These are phyloP conservation scores for Podospora comata DNA, from an alignment of 495 filamentous ascomycete species.

Conservation along the genomic window DNA sequence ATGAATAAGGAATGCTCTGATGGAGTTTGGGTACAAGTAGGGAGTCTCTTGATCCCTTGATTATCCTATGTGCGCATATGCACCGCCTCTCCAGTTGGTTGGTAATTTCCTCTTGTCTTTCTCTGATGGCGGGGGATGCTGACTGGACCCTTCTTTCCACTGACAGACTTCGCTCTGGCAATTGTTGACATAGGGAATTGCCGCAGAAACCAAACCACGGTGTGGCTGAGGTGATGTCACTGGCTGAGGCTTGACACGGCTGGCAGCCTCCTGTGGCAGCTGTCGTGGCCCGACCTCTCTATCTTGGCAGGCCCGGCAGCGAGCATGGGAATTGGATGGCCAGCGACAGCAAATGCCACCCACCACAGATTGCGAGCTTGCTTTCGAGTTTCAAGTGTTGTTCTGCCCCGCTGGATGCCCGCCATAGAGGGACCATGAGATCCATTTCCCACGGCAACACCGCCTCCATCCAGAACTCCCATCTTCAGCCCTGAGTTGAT, in stretches of 20 bases:
- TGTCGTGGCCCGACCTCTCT: background rate
- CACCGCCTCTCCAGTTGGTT: background rate
- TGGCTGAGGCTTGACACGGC: constrained; percentile 2
- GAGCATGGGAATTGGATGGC: background rate
- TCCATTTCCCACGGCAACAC: background rate
- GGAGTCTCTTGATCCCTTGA: no score
- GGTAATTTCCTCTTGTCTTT: background rate
- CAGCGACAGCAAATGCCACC: background rate
- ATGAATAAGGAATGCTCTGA: background rate
- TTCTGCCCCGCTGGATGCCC: constrained; percentile 5
- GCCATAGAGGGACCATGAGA: background rate
- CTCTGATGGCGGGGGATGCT: constrained; percentile 12
- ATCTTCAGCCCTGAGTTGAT: background rate
- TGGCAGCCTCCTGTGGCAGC: constrained; percentile 16
- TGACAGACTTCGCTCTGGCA: constrained; percentile 10
- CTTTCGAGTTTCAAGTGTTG: constrained; percentile 9
- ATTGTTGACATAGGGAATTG: constrained; percentile 26
- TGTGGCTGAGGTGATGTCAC: constrained; percentile 17
- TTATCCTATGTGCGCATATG: background rate
- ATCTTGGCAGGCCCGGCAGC: background rate
- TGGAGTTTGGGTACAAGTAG: no score
- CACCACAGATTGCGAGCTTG: constrained; percentile 1
- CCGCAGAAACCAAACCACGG: constrained; percentile 20
- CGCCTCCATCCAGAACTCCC: background rate
- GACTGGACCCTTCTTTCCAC: constrained; percentile 7